A percentile compares a stretch with the other conserved stretches of the same genome.
phyloP scores from a whole-genome alignment of 129 eudicot species.

The Lactuca saligna region DNA sequence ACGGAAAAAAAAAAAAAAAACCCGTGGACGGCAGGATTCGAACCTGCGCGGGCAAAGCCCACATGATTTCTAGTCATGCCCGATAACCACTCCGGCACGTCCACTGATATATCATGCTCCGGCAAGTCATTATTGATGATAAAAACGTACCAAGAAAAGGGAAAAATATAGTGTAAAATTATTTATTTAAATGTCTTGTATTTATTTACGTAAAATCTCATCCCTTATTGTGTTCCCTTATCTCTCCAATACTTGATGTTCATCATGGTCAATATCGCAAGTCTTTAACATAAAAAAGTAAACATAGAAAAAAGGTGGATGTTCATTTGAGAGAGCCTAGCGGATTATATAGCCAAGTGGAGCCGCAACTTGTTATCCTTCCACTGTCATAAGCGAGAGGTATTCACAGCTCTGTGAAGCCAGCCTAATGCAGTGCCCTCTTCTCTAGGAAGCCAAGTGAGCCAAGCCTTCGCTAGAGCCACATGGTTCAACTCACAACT shows the following conservation, averaged over 20 bases:
- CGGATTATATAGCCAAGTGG: not conserved
- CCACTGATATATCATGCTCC: no score
- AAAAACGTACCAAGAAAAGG: slow-evolving; percentile 55
- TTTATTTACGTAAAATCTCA: no score
- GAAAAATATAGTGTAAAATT: not conserved
- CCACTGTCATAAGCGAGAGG: slow-evolving; percentile 7
- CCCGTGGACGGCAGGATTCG: no score
- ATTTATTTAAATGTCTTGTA: no score
- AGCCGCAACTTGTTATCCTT: not conserved
- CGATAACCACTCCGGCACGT: no score
- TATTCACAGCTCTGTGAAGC: slow-evolving; percentile 1
- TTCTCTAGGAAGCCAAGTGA: not conserved
- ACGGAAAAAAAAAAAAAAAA: slow-evolving; percentile 27
- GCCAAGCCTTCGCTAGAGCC: slow-evolving; percentile 9
- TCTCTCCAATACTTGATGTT: no score
- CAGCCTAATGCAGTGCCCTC: slow-evolving; percentile 13
- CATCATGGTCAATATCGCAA: no score
- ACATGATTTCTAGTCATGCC: no score
- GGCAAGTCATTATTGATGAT: slow-evolving; percentile 32
- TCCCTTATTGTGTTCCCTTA: no score
- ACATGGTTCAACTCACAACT: slow-evolving; percentile 12
- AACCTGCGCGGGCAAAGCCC: no score
- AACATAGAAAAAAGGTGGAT: not conserved
- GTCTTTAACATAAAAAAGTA: no score
- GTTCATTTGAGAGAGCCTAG: not conserved